Percentiles rank a stretch among this genome's conserved stretches.
These are phyloP conservation scores for Fusarium oxysporum DNA, from an alignment of 2,329 filamentous ascomycete species.

Conservation along the genomic window DNA sequence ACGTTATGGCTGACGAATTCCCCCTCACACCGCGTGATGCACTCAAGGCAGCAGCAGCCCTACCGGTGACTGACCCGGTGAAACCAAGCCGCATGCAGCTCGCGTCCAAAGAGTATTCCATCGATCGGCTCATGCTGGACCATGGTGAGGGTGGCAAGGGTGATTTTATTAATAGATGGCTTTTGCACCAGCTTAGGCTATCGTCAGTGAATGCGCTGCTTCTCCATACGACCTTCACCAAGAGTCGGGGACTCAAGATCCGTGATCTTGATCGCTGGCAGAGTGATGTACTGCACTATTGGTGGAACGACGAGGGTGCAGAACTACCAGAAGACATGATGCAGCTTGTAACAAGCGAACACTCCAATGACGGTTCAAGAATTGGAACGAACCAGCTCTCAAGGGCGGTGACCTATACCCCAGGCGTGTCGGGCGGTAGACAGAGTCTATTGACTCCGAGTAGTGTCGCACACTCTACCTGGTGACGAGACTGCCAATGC, in stretches of 20 bases:
- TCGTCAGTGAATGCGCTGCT: constrained; percentile 59
- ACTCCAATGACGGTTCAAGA: constrained; percentile 43
- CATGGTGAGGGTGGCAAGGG: constrained; percentile 52
- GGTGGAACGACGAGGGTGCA: constrained; percentile 50
- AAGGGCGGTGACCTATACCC: constrained; percentile 46
- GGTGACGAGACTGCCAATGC: neutral
- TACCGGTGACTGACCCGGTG: constrained; percentile 52
- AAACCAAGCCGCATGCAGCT: constrained; percentile 52
- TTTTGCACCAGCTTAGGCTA: constrained; percentile 62
- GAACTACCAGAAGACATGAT: constrained; percentile 23
- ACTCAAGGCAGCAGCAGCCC: constrained; percentile 52
- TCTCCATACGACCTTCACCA: constrained; percentile 53
- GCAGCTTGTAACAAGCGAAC: constrained; percentile 35
- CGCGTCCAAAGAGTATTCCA: constrained; percentile 62
- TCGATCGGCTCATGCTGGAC: constrained; percentile 56
- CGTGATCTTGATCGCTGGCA: constrained; percentile 52
- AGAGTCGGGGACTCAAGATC: constrained; percentile 48
- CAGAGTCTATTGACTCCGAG: constrained; percentile 16
- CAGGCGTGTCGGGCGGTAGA: neutral
- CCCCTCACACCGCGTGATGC: constrained; percentile 57
- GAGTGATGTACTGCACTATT: constrained; percentile 53
- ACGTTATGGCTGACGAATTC: constrained; percentile 53
- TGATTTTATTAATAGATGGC: constrained; percentile 63
- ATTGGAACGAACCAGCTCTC: constrained; percentile 44
- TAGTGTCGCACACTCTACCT: constrained; percentile 27